Base-by-base conservation (phyloP, 208 protist genomes). In the Trypanosoma mega region DNA sequence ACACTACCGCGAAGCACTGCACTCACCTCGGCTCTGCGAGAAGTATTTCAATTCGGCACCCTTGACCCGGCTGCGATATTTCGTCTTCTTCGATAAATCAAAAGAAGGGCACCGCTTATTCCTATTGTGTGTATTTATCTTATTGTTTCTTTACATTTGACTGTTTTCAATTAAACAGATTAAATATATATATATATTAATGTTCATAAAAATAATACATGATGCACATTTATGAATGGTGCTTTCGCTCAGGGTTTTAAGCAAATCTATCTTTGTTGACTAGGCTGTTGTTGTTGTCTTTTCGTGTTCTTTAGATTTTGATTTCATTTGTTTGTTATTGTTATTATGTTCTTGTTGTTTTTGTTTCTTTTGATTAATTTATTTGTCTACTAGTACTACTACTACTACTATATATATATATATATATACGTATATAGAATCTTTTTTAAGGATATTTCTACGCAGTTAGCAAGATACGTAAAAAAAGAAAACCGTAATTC, bases 11-110 rank as follows among this genome's bases (percentile, higher is more conserved):
- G 76, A 9, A 82, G 88, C 12, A 70, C 80, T 6, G 73, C 84
- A 20, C 65, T 81, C 7, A 92, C 82, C 2, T 92, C 84, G 18
- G 63, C 66, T 2, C 53, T 94, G 18, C 76, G 88, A 23, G 88
- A 94, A 46, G 78, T 79, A 7, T 80, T 94, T 60, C 78, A 77
- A 53, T 59, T 92, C 16, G 79, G 79, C 6, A 92, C 84, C 8
- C 51, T 92, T n/a, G 84, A 81, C 11, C 77, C 82, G 1, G 69
- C 68, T 9, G 79, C 75, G 23, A 88, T 94, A 24, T 69, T 63
- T 47, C 61, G 27, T 20, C 50, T 76, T 21, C 36, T 76, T 36
- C 43, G 47, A 11, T 76, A 61, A 76, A 26, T 21, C 11, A n/a
- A 27, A 33, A 16, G 12, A 26, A 26, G 33, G 11, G 33, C 33